Percentiles rank a stretch among this genome's conserved stretches.
Conservation (phyloP, 1,284 basidiomycete species). For the Phylloboletellus chloephorus region DNA sequence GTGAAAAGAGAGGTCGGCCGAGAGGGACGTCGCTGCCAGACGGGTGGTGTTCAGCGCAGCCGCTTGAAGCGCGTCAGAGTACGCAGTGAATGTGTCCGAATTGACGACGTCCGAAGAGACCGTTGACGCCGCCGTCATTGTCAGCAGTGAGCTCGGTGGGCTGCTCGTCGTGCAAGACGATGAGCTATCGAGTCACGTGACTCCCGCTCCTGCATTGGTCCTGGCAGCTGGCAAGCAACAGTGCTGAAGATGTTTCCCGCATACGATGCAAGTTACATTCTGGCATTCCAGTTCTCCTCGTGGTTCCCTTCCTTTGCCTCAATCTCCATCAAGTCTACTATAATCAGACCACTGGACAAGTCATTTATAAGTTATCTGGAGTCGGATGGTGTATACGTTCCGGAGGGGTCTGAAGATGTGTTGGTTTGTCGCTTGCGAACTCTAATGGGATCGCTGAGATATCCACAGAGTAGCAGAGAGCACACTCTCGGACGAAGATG, state of each 20-base stretch:
- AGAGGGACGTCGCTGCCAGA: slow-evolving; percentile 48
- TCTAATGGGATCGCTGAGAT: slow-evolving; percentile 14
- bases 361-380: slow-evolving; percentile 73
- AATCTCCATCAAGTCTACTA: slow-evolving; percentile 70
- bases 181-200: slow-evolving; percentile 14
- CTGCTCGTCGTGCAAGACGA: slow-evolving; percentile 1
- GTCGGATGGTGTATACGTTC: slow-evolving; percentile 76
- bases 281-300: slow-evolving; percentile 78
- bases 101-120: slow-evolving; percentile 13
- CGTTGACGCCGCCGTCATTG: slow-evolving; percentile 16
- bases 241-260: no score
- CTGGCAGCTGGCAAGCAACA: no score
- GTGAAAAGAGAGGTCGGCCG: slow-evolving; percentile 76
- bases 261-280: slow-evolving; percentile 39
- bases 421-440: slow-evolving; percentile 37
- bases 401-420: slow-evolving; percentile 75
- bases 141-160: neutral
- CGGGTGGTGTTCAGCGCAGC: slow-evolving; percentile 58
- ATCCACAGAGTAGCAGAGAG: slow-evolving; percentile 44
- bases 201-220: no score
- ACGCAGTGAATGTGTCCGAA: slow-evolving; percentile 34
- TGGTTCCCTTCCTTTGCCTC: slow-evolving; percentile 81
- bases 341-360: slow-evolving; percentile 66
- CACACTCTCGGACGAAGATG: slow-evolving; percentile 49
- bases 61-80: slow-evolving; percentile 50